Conservation (phyloP, 208 protist genomes). For the Wallacemonas sp. region DNA sequence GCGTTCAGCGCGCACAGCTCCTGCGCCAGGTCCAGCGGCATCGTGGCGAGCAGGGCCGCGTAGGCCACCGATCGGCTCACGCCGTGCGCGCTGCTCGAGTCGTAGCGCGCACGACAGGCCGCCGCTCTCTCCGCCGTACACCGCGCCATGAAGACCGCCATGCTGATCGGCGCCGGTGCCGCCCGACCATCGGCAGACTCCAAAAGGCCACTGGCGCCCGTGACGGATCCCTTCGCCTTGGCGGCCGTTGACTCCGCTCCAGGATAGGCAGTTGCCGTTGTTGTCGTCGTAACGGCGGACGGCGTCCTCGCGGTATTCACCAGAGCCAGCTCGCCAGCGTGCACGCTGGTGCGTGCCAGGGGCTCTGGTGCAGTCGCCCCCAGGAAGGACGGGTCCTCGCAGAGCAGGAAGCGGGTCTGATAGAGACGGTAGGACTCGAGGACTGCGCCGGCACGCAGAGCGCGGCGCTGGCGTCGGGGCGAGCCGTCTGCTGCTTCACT, state of each 20-base stretch:
- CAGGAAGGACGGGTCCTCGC: slow-evolving; percentile 1
- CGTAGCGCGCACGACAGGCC: slow-evolving; percentile 16
- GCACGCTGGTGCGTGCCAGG: background rate
- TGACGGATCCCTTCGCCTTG: too few relatives aligned
- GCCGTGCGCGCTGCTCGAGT: background rate
- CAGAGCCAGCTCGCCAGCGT: too few relatives aligned
- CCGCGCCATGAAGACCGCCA: slow-evolving; percentile 10
- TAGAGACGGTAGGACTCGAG: background rate
- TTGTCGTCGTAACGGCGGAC: too few relatives aligned
- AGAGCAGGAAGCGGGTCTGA: slow-evolving; percentile 5
- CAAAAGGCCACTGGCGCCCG: too few relatives aligned
- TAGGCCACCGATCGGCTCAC: background rate
- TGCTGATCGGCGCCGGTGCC: too few relatives aligned
- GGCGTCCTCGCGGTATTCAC: too few relatives aligned
- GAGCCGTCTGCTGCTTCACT: background rate
- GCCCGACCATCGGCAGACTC: too few relatives aligned
- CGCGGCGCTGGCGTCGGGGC: background rate
- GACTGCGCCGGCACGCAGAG: background rate
- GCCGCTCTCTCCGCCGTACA: slow-evolving; percentile 20
- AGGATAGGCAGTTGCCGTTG: too few relatives aligned
- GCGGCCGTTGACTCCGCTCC: too few relatives aligned
- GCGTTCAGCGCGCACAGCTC: slow-evolving; percentile 42
- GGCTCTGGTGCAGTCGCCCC: background rate
- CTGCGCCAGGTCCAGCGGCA: slow-evolving; percentile 28
- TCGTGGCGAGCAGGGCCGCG: slow-evolving; percentile 13